Conservation (phyloP, 1,284 basidiomycete genomes). For the Tilletia indica region DNA sequence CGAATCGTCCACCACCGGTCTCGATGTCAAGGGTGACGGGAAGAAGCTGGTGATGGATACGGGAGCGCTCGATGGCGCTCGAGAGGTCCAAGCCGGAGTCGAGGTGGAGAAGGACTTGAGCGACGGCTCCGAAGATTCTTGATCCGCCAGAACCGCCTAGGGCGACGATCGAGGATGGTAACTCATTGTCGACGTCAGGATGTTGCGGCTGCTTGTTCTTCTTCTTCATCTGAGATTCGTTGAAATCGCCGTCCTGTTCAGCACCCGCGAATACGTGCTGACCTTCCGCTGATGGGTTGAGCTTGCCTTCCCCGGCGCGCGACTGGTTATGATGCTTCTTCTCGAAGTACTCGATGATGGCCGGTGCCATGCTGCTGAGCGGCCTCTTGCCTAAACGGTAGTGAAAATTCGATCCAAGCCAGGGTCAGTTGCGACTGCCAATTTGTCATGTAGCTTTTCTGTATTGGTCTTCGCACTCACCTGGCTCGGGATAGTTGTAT, state of each 20-base stretch:
- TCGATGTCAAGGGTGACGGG: constrained; percentile 39
- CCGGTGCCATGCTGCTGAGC: constrained; percentile 76
- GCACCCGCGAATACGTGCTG: constrained; percentile 7
- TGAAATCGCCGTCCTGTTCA: neutral
- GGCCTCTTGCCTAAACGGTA: constrained; percentile 68
- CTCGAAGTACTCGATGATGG: constrained; percentile 72
- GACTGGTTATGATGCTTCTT: constrained; percentile 62
- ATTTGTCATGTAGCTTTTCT: neutral
- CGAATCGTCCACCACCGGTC: constrained; percentile 29
- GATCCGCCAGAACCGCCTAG: constrained; percentile 84
- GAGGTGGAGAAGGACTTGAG: constrained; percentile 78
- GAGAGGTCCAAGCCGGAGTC: constrained; percentile 78
- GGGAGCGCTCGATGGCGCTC: constrained; percentile 75
- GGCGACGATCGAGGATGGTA: constrained; percentile 57
- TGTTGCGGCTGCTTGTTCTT: neutral
- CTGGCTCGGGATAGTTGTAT: constrained; percentile 29
- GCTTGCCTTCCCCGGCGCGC: neutral
- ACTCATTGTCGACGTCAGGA: neutral
- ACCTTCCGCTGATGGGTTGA: neutral
- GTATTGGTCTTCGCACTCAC: neutral
- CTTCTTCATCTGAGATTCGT: neutral
- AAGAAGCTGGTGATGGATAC: constrained; percentile 79
- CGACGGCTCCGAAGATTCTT: constrained; percentile 75
- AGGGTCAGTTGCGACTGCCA: neutral
- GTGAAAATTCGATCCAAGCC: constrained; percentile 24